phyloP scores from a whole-genome alignment of 192 early-diverging fungal species.

The Gryganskiella cystojenkinii region DNA sequence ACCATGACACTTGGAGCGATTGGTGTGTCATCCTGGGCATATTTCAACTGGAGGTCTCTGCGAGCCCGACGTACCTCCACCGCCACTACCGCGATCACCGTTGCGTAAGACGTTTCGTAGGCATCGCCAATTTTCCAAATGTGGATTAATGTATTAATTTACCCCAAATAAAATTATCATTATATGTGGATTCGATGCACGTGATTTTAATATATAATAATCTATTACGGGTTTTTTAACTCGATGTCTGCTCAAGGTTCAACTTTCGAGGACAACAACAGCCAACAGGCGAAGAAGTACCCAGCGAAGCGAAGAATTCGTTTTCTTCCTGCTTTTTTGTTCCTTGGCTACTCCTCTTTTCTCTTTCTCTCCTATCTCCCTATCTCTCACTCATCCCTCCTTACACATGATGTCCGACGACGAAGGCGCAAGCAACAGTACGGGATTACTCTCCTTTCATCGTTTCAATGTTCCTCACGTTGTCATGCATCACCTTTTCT shows the following conservation, averaged over 20 bases:
- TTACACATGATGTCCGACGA: constrained; percentile 23
- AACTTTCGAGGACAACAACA: background rate
- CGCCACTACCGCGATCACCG: too few species aligned
- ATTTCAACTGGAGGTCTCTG: constrained; percentile 9
- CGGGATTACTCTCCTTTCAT: background rate
- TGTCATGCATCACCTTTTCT: too few species aligned
- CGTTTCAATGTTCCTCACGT: background rate
- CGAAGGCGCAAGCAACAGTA: constrained; percentile 49
- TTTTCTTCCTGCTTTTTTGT: background rate
- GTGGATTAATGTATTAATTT: too few species aligned
- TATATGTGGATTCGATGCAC: too few species aligned
- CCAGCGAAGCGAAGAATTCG: background rate
- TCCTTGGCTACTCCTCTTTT: background rate
- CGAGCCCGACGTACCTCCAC: background rate
- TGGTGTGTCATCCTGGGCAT: constrained; percentile 18
- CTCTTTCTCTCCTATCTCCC: background rate
- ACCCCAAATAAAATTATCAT: too few species aligned
- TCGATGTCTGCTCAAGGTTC: too few species aligned
- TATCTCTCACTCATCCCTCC: background rate
- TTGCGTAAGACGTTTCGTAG: too few species aligned
- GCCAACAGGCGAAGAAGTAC: too few species aligned
- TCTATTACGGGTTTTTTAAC: too few species aligned
- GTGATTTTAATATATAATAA: too few species aligned
- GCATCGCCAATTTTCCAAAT: too few species aligned
- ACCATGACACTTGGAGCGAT: constrained; percentile 27